Conservation (phyloP, 2,329 filamentous ascomycete genomes). For the Aureobasidium sp. region DNA sequence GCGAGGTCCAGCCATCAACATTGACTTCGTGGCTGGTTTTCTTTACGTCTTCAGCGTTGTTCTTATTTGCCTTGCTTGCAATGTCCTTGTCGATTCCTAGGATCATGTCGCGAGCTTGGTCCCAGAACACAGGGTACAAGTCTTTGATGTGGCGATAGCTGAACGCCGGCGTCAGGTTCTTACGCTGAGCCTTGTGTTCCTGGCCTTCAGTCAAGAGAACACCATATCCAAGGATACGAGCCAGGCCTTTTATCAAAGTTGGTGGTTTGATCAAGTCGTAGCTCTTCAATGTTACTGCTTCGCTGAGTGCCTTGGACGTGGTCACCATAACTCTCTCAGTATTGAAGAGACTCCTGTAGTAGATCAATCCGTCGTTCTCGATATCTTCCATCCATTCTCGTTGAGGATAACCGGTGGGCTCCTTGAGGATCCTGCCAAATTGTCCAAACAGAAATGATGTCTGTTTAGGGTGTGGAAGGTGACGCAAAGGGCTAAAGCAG, state of each 20-base stretch:
- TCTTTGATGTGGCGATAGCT: conserved; percentile 79
- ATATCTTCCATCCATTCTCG: conserved; percentile 8
- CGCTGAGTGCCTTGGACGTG: conserved; percentile 36
- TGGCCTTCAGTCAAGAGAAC: conserved; percentile 44
- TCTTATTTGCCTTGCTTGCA: conserved; percentile 21
- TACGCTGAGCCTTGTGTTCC: conserved; percentile 50
- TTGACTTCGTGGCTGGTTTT: conserved; percentile 27
- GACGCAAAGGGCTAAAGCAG: conserved; percentile 31
- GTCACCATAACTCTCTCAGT: conserved; percentile 31
- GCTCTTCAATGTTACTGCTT: conserved; percentile 44
- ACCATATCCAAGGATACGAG: conserved; percentile 43
- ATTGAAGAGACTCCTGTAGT: conserved; percentile 33
- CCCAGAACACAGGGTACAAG: conserved; percentile 77
- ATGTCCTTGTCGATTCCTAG: conserved; percentile 18
- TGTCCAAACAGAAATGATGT: conserved; percentile 29
- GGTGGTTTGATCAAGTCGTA: conserved; percentile 48
- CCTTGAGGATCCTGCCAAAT: conserved; percentile 28
- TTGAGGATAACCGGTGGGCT: conserved; percentile 24
- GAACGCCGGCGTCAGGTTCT: conserved; percentile 73
- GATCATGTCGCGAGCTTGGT: conserved; percentile 50
- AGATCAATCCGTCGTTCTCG: conserved; percentile 28
- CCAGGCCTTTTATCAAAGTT: conserved; percentile 35
- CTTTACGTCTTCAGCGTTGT: conserved; percentile 25
- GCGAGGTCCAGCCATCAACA: conserved; percentile 39
- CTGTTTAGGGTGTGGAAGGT: conserved; percentile 29